Percentiles rank a stretch among this genome's conserved stretches.
These are phyloP conservation scores for Arctostaphylos glauca DNA, from an alignment of 148 eudicot genomes.

Conservation along the genomic window DNA sequence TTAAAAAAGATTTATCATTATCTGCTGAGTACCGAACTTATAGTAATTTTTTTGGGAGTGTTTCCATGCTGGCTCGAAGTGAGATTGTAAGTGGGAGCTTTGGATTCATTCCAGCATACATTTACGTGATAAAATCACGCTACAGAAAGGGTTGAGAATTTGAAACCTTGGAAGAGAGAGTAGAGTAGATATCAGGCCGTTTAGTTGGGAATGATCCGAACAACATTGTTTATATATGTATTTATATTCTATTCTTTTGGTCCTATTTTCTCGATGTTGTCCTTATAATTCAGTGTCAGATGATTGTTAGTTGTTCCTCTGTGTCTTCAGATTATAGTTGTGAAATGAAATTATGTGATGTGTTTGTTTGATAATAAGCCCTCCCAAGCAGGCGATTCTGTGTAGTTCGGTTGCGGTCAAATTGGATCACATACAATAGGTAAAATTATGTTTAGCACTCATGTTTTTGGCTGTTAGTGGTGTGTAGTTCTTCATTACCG, in stretches of 20 bases:
- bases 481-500: too few relatives aligned
- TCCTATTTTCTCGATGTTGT: background rate
- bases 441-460: too few relatives aligned
- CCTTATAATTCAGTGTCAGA: background rate
- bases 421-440: too few relatives aligned
- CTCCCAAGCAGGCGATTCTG: background rate
- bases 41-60: background rate
- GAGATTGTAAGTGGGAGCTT: constrained; percentile 2
- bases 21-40: background rate
- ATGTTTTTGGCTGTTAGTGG: too few relatives aligned
- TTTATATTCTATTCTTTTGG: background rate
- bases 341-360: background rate
- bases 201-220: background rate
- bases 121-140: background rate
- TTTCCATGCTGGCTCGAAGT: constrained; percentile 2
- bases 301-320: background rate
- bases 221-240: background rate
- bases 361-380: background rate
- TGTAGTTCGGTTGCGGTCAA: too few relatives aligned
- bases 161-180: background rate
- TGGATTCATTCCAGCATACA: background rate
- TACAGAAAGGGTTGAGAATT: background rate
- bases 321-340: background rate
- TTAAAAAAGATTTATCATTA: background rate
- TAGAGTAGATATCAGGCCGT: background rate